These are phyloP conservation scores for Bidens hawaiensis DNA, from an alignment of 140 eudicot genomes.

Conservation along the genomic window DNA sequence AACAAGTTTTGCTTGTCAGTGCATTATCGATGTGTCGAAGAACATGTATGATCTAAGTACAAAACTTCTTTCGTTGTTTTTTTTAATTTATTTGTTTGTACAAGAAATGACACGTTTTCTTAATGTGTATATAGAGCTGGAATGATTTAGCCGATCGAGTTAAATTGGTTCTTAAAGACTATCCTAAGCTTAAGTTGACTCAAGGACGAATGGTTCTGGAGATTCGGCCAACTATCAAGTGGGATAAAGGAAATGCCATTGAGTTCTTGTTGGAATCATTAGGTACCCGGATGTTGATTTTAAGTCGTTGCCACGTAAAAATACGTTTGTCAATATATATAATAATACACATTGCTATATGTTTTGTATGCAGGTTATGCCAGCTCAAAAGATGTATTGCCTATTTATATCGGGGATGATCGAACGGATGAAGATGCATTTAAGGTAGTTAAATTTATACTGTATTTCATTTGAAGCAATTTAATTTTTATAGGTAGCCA, in stretches of 20 bases:
- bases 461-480: not conserved
- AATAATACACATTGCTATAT: not conserved
- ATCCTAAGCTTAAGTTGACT: constrained; percentile 56
- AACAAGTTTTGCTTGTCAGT: constrained; percentile 81
- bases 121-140: constrained; percentile 48
- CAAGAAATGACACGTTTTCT: not conserved
- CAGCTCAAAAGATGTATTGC: constrained; percentile 53
- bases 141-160: constrained; percentile 62
- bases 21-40: constrained; percentile 82
- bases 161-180: constrained; percentile 59
- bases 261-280: constrained; percentile 77
- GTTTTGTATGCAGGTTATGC: constrained; percentile 37
- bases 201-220: constrained; percentile 85
- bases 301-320: not conserved
- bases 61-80: not conserved
- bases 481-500: not conserved
- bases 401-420: constrained; percentile 79
- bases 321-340: not conserved
- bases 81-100: not conserved
- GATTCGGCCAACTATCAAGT: constrained; percentile 76
- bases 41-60: constrained; percentile 36
- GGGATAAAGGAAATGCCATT: constrained; percentile 90
- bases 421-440: constrained; percentile 82
- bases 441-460: constrained; percentile 36
- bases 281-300: constrained; percentile 27